Conservation (phyloP, 495 filamentous ascomycete genomes). For the Aspergillus haitiensis region DNA sequence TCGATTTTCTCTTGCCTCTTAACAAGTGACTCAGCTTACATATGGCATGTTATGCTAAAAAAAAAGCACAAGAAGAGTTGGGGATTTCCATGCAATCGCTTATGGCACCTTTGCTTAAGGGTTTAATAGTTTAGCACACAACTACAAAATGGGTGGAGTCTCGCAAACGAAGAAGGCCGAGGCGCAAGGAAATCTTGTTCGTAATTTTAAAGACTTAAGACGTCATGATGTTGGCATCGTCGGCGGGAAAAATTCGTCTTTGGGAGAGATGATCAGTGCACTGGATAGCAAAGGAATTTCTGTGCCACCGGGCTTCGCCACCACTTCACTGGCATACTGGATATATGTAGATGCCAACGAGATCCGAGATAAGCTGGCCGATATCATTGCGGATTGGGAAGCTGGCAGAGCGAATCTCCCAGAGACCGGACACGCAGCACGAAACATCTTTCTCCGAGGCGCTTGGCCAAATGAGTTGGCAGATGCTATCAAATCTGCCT, state of each 20-base stretch:
- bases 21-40: too few species aligned
- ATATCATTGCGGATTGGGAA: conserved; percentile 19
- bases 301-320: conserved; percentile 36
- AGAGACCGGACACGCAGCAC: conserved; percentile 20
- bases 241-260: conserved; percentile 39
- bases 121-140: too few species aligned
- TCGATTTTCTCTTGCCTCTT: too few species aligned
- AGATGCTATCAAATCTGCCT: conserved; percentile 9
- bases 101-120: too few species aligned
- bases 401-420: conserved; percentile 8
- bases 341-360: conserved; percentile 31
- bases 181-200: neutral
- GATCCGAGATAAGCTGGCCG: conserved; percentile 29
- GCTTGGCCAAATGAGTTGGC: conserved; percentile 9
- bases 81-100: too few species aligned
- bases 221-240: conserved; percentile 20
- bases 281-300: conserved; percentile 28
- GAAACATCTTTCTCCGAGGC: conserved; percentile 30
- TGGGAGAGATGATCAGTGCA: conserved; percentile 37
- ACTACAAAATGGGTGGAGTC: neutral
- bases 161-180: neutral
- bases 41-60: too few species aligned
- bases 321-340: conserved; percentile 36
- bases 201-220: neutral
- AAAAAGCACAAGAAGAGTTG: too few species aligned